These are phyloP conservation scores for Calocybe indica DNA, from an alignment of 768 basidiomycete species.

Conservation along the genomic window DNA sequence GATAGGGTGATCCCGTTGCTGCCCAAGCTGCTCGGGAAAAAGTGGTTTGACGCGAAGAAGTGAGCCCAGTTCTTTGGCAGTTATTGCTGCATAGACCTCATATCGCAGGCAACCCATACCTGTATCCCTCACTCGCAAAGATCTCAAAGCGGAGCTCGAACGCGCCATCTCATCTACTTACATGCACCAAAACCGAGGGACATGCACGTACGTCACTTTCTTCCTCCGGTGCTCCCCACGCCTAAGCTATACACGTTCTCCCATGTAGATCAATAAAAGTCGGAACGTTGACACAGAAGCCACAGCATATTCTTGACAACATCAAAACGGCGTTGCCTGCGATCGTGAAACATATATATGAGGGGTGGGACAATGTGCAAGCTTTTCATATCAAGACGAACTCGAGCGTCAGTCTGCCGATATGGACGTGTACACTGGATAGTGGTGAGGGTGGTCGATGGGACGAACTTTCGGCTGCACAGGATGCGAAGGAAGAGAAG, in stretches of 20 bases:
- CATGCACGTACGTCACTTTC: conserved; percentile 67
- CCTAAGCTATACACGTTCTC: background rate
- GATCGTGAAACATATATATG: conserved; percentile 63
- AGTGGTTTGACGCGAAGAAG: conserved; percentile 97
- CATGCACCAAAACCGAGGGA: conserved; percentile 92
- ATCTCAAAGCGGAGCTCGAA: conserved; percentile 89
- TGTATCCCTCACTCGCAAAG: conserved; percentile 82
- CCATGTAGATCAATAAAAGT: conserved; percentile 74
- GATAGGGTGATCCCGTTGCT: conserved; percentile 84
- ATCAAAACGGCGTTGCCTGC: conserved; percentile 73
- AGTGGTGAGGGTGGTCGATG: conserved; percentile 53
- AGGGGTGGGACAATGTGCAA: conserved; percentile 89
- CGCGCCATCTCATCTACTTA: conserved; percentile 91
- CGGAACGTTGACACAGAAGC: conserved; percentile 63
- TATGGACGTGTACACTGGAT: conserved; percentile 82
- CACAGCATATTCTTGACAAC: conserved; percentile 74
- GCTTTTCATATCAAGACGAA: conserved; percentile 88
- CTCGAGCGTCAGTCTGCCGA: conserved; percentile 76
- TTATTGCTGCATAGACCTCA: conserved; percentile 4
- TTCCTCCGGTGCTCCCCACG: background rate
- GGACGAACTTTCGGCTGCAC: conserved; percentile 36
- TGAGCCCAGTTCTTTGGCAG: conserved; percentile 29
- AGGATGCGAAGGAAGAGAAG: conserved; percentile 16
- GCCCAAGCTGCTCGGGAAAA: conserved; percentile 80
- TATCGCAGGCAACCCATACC: conserved; percentile 83